Evolutionary conservation across 169 alveolate genomes (phyloP).

Genomic region (Eimeria praecox): DNA sequence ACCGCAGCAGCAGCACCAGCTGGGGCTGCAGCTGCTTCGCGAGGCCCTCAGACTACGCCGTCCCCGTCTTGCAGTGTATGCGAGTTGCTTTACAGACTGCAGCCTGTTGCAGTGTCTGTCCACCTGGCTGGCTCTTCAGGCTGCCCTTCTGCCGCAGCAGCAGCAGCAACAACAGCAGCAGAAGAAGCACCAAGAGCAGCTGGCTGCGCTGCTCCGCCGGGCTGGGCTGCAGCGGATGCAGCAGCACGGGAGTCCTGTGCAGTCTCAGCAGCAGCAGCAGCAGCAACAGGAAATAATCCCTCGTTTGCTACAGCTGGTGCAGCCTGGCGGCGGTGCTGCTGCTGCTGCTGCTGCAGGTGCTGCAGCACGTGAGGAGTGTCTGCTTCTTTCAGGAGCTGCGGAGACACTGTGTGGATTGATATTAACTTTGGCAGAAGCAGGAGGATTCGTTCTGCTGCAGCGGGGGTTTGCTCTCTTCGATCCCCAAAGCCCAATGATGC

Average conservation of each 20-base stretch:
- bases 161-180: not conserved
- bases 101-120: slow-evolving; percentile 51
- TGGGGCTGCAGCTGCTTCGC: slow-evolving; percentile 66
- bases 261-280: not conserved
- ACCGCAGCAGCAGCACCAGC: slow-evolving; percentile 23
- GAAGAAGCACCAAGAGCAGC: slow-evolving; percentile 17
- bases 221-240: slow-evolving; percentile 61
- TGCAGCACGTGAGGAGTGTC: slow-evolving; percentile 72
- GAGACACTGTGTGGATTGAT: slow-evolving; percentile 45
- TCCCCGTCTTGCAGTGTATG: slow-evolving; percentile 80
- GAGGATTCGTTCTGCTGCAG: slow-evolving; percentile 49
- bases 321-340: not conserved
- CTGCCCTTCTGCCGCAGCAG: slow-evolving; percentile 38
- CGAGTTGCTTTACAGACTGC: slow-evolving; percentile 77
- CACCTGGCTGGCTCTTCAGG: slow-evolving; percentile 76
- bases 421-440: slow-evolving; percentile 47
- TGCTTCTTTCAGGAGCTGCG: slow-evolving; percentile 49
- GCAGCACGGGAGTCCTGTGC: slow-evolving; percentile 29
- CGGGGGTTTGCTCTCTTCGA: slow-evolving; percentile 78
- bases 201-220: slow-evolving; percentile 52
- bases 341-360: slow-evolving; percentile 48
- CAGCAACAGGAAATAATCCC: slow-evolving; percentile 20
- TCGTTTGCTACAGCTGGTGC: slow-evolving; percentile 59
- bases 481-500: slow-evolving; percentile 34
- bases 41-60: slow-evolving; percentile 72